Evolutionary conservation across 2,329 filamentous ascomycete genomes (phyloP).

Genomic region (Trichocomaceae sp.): DNA sequence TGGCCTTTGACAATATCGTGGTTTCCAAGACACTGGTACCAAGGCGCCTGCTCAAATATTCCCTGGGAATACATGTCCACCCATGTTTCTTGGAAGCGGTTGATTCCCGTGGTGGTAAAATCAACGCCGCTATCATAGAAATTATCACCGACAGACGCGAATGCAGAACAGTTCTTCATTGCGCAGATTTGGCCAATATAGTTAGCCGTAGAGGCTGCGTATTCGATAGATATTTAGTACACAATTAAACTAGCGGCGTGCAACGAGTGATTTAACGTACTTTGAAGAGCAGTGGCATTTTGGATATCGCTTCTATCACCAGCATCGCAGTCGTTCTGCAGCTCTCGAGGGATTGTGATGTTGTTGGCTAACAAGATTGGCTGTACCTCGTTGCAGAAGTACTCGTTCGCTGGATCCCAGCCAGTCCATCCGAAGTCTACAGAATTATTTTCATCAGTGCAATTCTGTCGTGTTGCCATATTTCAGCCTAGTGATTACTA

Average conservation of each 20-base stretch:
- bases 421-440: constrained; percentile 22
- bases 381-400: constrained; percentile 19
- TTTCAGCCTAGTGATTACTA: neutral
- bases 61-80: constrained; percentile 19
- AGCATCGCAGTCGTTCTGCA: constrained; percentile 21
- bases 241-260: neutral
- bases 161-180: constrained; percentile 20
- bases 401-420: constrained; percentile 19
- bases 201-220: constrained; percentile 16
- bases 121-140: constrained; percentile 23
- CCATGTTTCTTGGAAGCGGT: constrained; percentile 20
- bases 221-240: neutral
- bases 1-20: constrained; percentile 21
- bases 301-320: constrained; percentile 17
- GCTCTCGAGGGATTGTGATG: constrained; percentile 16
- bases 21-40: constrained; percentile 22
- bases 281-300: constrained; percentile 19
- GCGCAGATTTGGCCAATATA: constrained; percentile 21
- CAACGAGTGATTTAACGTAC: constrained; percentile 8
- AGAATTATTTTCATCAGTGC: neutral
- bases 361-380: constrained; percentile 14
- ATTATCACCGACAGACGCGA: constrained; percentile 22
- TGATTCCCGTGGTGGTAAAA: constrained; percentile 20
- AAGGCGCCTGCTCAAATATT: constrained; percentile 17
- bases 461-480: neutral